phyloP scores from a whole-genome alignment of 2,329 filamentous ascomycete species.

The Gnomoniopsis smithogilvyi region DNA sequence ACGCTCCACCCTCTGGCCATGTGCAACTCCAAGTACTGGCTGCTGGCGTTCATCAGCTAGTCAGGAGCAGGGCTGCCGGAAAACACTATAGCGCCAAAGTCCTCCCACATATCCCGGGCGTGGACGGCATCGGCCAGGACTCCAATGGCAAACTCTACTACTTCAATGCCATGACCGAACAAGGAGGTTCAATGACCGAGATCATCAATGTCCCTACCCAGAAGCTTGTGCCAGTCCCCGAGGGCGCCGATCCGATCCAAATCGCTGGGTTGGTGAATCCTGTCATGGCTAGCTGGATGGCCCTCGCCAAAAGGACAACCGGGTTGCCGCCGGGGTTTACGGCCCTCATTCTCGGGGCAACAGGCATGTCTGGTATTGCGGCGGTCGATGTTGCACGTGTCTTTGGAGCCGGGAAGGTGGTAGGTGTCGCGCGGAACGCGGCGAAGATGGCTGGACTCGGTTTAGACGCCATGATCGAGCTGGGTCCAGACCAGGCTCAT shows the following conservation, averaged over 20 bases:
- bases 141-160: neutral
- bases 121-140: constrained; percentile 7
- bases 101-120: constrained; percentile 39
- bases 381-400: constrained; percentile 44
- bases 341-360: constrained; percentile 50
- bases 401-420: constrained; percentile 45
- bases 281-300: constrained; percentile 57
- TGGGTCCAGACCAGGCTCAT: constrained; percentile 35
- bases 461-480: constrained; percentile 43
- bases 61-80: constrained; percentile 49
- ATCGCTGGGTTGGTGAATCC: constrained; percentile 52
- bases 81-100: constrained; percentile 49
- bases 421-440: constrained; percentile 50
- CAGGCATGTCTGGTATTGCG: constrained; percentile 47
- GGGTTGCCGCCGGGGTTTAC: constrained; percentile 39
- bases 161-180: constrained; percentile 13
- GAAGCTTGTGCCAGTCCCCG: constrained; percentile 32
- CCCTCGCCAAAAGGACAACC: constrained; percentile 40
- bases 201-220: constrained; percentile 42
- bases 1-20: constrained; percentile 5
- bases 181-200: constrained; percentile 29
- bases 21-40: constrained; percentile 51
- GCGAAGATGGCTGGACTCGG: constrained; percentile 37
- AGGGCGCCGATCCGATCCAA: constrained; percentile 40
- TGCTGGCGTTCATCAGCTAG: constrained; percentile 49